These are phyloP conservation scores for Saccharomyces hybrid DNA, from an alignment of 1,139 yeast species.

Conservation along the genomic window DNA sequence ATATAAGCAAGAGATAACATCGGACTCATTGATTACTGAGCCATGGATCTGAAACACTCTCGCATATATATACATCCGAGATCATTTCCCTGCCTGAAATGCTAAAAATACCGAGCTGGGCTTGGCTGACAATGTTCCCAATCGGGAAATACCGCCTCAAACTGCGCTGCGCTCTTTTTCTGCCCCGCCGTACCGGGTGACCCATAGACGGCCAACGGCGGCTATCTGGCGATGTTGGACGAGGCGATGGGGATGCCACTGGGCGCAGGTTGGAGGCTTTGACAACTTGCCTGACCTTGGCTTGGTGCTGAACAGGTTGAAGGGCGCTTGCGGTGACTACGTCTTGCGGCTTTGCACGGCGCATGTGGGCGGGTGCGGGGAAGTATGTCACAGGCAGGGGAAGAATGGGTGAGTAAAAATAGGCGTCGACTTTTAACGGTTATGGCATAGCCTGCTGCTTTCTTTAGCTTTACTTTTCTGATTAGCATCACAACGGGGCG, in stretches of 20 bases:
- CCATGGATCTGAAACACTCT: neutral
- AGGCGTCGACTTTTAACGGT: neutral
- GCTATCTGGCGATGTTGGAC: neutral
- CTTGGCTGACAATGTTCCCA: neutral
- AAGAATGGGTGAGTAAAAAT: neutral
- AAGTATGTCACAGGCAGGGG: too few relatives aligned
- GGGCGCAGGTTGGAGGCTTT: neutral
- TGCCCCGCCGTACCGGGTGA: neutral
- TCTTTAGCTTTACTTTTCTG: neutral
- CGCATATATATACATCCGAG: neutral
- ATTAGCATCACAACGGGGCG: neutral
- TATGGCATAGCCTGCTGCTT: neutral
- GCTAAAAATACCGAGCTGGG: constrained; percentile 1
- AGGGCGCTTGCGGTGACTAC: neutral
- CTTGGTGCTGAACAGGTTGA: too few relatives aligned
- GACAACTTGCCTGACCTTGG: neutral
- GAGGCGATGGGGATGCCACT: neutral
- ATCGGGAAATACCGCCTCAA: neutral
- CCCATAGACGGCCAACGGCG: neutral
- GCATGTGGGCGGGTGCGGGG: neutral
- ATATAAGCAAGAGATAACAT: neutral
- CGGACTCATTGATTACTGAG: neutral
- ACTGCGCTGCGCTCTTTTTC: neutral
- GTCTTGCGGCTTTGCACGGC: neutral
- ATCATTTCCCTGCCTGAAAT: neutral